A percentile compares a stretch with the other conserved stretches of the same genome.
Conservation (phyloP, 768 basidiomycete species). For the Epithele typhae region DNA sequence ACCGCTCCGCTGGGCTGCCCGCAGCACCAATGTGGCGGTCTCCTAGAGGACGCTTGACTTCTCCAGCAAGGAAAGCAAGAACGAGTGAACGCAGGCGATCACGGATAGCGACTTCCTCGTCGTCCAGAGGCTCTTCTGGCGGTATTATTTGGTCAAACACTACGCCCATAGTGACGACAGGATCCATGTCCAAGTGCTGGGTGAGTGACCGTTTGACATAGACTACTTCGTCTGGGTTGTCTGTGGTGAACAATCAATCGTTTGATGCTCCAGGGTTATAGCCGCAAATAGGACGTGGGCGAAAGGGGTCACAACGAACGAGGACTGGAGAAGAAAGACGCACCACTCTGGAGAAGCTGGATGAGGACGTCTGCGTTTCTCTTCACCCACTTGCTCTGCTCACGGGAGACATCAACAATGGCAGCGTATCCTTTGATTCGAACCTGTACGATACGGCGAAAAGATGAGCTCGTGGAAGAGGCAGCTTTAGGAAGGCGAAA, state of each 20-base stretch:
- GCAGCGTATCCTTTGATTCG: slow-evolving; percentile 67
- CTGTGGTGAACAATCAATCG: too few relatives aligned
- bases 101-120: slow-evolving; percentile 54
- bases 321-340: slow-evolving; percentile 22
- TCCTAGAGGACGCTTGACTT: slow-evolving; percentile 44
- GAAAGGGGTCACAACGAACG: background rate
- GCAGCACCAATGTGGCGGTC: slow-evolving; percentile 38
- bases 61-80: slow-evolving; percentile 50
- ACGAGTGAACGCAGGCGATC: slow-evolving; percentile 57
- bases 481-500: too few relatives aligned
- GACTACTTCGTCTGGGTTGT: slow-evolving; percentile 60
- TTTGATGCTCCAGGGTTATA: background rate
- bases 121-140: slow-evolving; percentile 45
- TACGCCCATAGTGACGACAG: slow-evolving; percentile 56
- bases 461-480: too few relatives aligned
- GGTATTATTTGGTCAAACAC: slow-evolving; percentile 65
- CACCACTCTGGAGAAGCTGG: slow-evolving; percentile 73
- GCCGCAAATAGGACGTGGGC: background rate
- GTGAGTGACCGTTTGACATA: slow-evolving; percentile 57
- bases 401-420: slow-evolving; percentile 45
- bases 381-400: slow-evolving; percentile 55
- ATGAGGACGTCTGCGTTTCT: slow-evolving; percentile 72
- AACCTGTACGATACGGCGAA: too few relatives aligned
- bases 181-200: slow-evolving; percentile 62
- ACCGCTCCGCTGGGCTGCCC: slow-evolving; percentile 42